phyloP scores from a whole-genome alignment of 169 alveolate genomes.

The Babesia gibsoni region DNA sequence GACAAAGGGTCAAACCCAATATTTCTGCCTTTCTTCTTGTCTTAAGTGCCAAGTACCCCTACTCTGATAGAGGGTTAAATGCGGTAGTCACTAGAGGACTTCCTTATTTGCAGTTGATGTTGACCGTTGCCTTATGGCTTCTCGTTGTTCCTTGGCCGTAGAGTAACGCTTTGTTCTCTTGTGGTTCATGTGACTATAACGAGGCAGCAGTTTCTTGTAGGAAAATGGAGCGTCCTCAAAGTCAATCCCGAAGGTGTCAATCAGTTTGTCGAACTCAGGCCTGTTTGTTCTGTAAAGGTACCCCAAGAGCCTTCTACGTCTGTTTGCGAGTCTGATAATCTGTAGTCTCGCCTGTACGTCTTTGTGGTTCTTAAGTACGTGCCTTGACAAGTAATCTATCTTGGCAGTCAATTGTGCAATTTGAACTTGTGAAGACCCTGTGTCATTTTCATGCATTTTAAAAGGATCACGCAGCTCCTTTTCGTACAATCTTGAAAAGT shows the following conservation, averaged over 20 bases:
- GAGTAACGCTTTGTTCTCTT: constrained; percentile 44
- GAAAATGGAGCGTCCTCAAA: constrained; percentile 51
- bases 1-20: too few relatives aligned
- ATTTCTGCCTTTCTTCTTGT: too few relatives aligned
- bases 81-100: not conserved
- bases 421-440: constrained; percentile 56
- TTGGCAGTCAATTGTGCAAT: constrained; percentile 60
- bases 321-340: constrained; percentile 20
- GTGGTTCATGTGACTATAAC: constrained; percentile 26
- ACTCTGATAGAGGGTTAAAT: too few relatives aligned
- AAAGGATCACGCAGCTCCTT: constrained; percentile 60
- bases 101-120: constrained; percentile 15
- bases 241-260: constrained; percentile 45
- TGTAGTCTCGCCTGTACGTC: constrained; percentile 56
- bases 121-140: constrained; percentile 6
- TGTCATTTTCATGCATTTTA: constrained; percentile 55
- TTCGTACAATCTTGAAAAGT: constrained; percentile 49
- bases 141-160: constrained; percentile 49
- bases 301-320: constrained; percentile 41
- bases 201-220: constrained; percentile 11
- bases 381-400: constrained; percentile 43
- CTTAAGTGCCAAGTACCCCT: too few relatives aligned
- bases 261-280: constrained; percentile 29
- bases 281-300: constrained; percentile 48
- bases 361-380: constrained; percentile 26